phyloP scores from a whole-genome alignment of 176 grass and related monocot genomes.

The Melocanna baccifera region DNA sequence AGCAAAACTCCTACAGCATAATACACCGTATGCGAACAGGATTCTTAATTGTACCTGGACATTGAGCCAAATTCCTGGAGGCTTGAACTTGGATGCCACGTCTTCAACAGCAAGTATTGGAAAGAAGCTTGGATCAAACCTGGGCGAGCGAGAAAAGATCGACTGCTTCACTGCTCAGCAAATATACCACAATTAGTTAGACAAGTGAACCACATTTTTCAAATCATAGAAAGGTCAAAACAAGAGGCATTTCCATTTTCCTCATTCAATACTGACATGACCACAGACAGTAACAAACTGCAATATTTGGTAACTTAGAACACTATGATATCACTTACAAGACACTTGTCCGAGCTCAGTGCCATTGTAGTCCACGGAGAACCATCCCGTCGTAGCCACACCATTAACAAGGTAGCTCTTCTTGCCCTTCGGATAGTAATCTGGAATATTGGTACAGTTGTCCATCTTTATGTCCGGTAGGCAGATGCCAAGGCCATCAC shows the following conservation, averaged over 20 bases:
- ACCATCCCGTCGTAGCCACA: constrained; percentile 51
- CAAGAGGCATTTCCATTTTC: neutral
- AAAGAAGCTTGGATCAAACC: constrained; percentile 48
- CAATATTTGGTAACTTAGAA: neutral
- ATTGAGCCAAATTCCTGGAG: constrained; percentile 79
- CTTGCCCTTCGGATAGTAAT: constrained; percentile 14
- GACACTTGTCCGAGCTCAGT: constrained; percentile 46
- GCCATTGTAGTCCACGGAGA: constrained; percentile 66
- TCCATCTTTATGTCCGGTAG: constrained; percentile 68
- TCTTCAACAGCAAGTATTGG: constrained; percentile 69
- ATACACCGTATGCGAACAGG: neutral
- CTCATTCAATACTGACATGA: neutral
- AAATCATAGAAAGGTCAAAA: constrained; percentile 21
- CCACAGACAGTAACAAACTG: neutral
- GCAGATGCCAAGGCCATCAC: constrained; percentile 69
- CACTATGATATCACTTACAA: constrained; percentile 39
- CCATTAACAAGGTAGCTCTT: constrained; percentile 69
- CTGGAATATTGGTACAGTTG: constrained; percentile 59
- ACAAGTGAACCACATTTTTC: neutral
- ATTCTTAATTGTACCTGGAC: constrained; percentile 54
- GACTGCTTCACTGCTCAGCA: constrained; percentile 55
- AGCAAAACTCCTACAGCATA: neutral
- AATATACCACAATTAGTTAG: constrained; percentile 3
- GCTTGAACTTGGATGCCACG: constrained; percentile 53
- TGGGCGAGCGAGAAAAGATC: constrained; percentile 30